phyloP scores from a whole-genome alignment of 2,329 filamentous ascomycete genomes.

The Penicillium frequentans region DNA sequence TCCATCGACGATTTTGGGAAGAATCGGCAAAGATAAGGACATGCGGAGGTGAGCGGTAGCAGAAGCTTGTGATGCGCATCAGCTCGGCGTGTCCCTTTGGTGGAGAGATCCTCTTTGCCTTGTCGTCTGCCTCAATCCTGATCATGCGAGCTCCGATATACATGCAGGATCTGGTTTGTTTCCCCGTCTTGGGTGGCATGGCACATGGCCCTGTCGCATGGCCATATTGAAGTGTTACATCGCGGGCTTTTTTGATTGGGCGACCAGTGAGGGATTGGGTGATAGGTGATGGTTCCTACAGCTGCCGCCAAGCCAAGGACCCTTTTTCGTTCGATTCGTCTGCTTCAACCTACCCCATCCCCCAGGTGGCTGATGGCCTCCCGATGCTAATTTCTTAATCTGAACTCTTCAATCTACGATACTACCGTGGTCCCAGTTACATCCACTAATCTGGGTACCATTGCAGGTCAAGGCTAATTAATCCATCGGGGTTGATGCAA shows the following conservation, averaged over 20 bases:
- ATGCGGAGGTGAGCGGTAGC: neutral
- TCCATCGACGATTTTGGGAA: neutral
- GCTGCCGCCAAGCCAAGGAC: neutral
- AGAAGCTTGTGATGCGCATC: neutral
- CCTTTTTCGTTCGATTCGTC: neutral
- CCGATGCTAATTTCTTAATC: neutral
- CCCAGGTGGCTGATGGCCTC: neutral
- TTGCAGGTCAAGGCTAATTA: neutral
- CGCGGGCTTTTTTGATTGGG: conserved; percentile 18
- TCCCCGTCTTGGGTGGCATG: neutral
- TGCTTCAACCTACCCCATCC: neutral
- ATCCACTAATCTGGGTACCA: neutral
- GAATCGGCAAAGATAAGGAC: neutral
- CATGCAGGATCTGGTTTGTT: neutral
- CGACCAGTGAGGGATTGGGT: conserved; percentile 1
- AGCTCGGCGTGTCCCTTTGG: neutral
- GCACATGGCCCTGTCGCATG: conserved; percentile 23
- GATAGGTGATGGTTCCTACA: neutral
- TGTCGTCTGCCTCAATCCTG: neutral
- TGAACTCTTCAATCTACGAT: neutral
- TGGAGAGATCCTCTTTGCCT: neutral
- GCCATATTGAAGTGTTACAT: conserved; percentile 18
- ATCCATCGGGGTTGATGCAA: neutral
- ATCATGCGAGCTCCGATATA: neutral
- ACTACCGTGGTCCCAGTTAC: neutral